Evolutionary conservation across 352 stramenopile species (phyloP), one percentile per base, ranked within the genome.

Genomic region (Phytophthora europaea): DNA sequence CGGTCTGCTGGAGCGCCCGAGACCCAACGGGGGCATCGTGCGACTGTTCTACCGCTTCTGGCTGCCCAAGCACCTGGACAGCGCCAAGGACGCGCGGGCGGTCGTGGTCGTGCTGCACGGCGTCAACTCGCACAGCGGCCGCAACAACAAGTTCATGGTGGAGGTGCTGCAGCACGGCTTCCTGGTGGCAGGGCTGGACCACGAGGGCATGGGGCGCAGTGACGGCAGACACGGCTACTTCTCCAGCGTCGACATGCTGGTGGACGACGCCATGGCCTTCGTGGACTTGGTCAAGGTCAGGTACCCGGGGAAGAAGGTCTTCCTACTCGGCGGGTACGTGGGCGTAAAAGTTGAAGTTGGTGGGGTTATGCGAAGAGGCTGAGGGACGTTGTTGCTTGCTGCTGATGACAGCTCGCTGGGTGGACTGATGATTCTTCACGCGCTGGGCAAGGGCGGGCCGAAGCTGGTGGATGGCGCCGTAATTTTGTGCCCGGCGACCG

Each of bases 211-310:
- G 83, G 88, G 88, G 4, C 81, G 88, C 51, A 94, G 84, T 68
- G 87, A 90, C 61, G 88, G 88, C 1, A 78, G 87, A 64, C 88
- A 95, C 59, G 88, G 88, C 4, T 94, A 91, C 70, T 92, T 95
- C 64, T 79, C 80, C 22, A 91, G 81, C 64, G 71, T 93, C 7
- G 59, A 87, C 15, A 57, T 79, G 45, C 72, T 95, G n/a, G 73
- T 86, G 18, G 81, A 92, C 34, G 88, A 95, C 34, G 85, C 82
- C n/a, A 86, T 93, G 22, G 81, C 70, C 22, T 88, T 93, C 33
- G 65, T 95, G 22, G 64, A 82, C 4, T 64, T 89, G 47, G 73
- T 87, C 31, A 87, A 87, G 52, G 68, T 73, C 23, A 92, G 87
- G 54, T 94, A 92, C 70, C 80, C 85, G 13, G 70, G 76, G 12